Evolutionary conservation across 179 eudicot genomes (phyloP), one percentile per base, ranked within the genome.

Genomic region (Sideroxylon spinosum): DNA sequence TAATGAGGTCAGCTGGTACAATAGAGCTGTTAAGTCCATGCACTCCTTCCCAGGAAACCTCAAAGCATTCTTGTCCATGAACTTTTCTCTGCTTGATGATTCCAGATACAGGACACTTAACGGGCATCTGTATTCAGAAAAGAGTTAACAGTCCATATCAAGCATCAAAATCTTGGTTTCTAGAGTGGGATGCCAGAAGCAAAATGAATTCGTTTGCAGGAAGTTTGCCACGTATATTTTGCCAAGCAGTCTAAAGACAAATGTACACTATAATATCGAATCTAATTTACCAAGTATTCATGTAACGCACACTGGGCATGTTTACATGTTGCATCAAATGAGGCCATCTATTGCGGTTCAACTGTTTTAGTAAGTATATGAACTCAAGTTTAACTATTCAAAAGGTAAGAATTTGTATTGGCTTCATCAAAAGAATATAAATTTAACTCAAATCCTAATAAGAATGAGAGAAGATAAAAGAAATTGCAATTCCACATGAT

Each of bases 1-100:
- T 73, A 7, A 95, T 79, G 69, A 95, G 97, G 84, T 90, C 90
- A 82, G 91, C 97, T 60, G 97, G 95, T 62, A 95, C 92, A 56
- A 87, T 44, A 6, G 98, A 91, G 64, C 91, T 83, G 57, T 83
- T 63, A 68, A 91, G 90, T 48, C 91, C 95, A 82, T 90, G 90
- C 53, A 90, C 80, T 10, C 85, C 81, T 78, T 86, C 91, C 98
- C 98, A 95, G 57, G 90, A 88, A 82, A 95, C 97, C 87, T 93
- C 97, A 74, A 89, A 90, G 83, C 90, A 87, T 32, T 90, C 95
- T 81, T 67, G 85, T 78, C 98, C 94, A 68, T 85, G 88, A 69
- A 81, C 76, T 85, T 79, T 90, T 82, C 97, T 90, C 8, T 64
- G 91, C 89, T 91, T 93, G 37, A 93, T 53, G 64, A 95, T 85